A percentile compares a stretch with the other conserved stretches of the same genome.
Evolutionary conservation across 208 protist genomes (phyloP).

Genomic region (Blechomonas ayalai): DNA sequence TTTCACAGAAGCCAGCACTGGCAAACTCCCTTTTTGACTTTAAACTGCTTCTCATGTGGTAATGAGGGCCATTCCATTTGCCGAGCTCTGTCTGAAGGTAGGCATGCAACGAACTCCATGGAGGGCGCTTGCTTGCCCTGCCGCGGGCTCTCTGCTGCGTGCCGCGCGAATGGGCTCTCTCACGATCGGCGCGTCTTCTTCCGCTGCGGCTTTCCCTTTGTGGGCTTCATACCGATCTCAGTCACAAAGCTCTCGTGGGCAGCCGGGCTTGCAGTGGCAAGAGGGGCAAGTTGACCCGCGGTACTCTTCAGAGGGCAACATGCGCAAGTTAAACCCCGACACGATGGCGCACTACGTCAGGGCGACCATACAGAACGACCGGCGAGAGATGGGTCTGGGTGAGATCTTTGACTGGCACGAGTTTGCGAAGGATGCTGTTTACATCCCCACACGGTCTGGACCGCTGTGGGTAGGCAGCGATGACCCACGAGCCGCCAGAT

Average conservation of each 20-base stretch:
- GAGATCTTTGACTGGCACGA: slow-evolving; percentile 85
- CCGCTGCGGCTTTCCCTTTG: not conserved
- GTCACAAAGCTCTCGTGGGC: slow-evolving; percentile 60
- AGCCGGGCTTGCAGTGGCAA: slow-evolving; percentile 30
- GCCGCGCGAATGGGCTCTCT: not conserved
- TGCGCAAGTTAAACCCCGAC: slow-evolving; percentile 70
- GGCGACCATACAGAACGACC: slow-evolving; percentile 85
- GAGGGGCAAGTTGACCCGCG: slow-evolving; percentile 72
- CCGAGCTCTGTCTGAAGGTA: too few species aligned
- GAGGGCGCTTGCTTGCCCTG: too few species aligned
- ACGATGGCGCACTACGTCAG: slow-evolving; percentile 87
- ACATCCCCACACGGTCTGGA: slow-evolving; percentile 75
- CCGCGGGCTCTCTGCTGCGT: not conserved
- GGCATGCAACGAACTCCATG: too few species aligned
- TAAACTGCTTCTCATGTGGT: too few species aligned
- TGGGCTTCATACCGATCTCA: slow-evolving; percentile 22
- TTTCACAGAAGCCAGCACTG: not conserved
- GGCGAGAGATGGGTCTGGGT: slow-evolving; percentile 75
- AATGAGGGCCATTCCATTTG: too few species aligned
- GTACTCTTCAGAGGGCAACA: slow-evolving; percentile 56
- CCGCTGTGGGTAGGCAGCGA: slow-evolving; percentile 83
- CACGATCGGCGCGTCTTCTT: not conserved
- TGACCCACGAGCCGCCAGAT: slow-evolving; percentile 71
- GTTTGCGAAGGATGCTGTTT: slow-evolving; percentile 84
- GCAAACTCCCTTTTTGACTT: not conserved